Base-by-base conservation (phyloP, 768 basidiomycete species). In the Termitomyces sp. region DNA sequence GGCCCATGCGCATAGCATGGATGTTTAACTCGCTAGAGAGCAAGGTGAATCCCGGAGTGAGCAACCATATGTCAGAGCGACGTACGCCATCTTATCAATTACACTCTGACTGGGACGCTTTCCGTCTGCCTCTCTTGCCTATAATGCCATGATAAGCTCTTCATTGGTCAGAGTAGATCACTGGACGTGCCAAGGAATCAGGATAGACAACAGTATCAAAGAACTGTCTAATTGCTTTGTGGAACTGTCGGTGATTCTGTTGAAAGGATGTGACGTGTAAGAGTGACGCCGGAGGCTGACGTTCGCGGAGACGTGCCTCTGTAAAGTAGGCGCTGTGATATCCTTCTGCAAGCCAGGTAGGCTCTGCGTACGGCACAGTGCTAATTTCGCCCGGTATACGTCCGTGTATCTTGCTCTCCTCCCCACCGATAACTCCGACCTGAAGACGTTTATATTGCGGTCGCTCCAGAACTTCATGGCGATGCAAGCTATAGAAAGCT, bases 1-100 rank as follows among this genome's bases (percentile, higher is more conserved):
- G 96, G 22, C 96, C 96, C 74, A 95, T 73, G 31, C 94, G 84
- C 95, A 98, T 97, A 14, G 92, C 89, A 66, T 93, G 88, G 46
- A 97, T 62, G 63, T 92, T 85, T 37, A 84, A 37, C 32, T 80
- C 84, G 24, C 86, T 88, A 49, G 10, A 13, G 26, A 43, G n/a
- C 8, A 9, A 9, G 61, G 24, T 53, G 18, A 53, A 46, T 74
- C 73, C 70, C 79, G 80, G 63, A 84, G 77, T 71, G 82, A 83
- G 14, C 61, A 79, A 82, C 14, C 56, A n/a, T 20, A 12, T 9
- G 82, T 84, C 37, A 82, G 65, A 80, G 22, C 7, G 64, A 61
- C 91, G 75, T 85, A 88, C 87, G 90, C 85, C 91, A 96, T 92
- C 68, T 84, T 83, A 64, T 94, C 85, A 55, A 94, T 77, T 41